Conservation (phyloP, 306 rosid species). For the Fagus crenata region DNA sequence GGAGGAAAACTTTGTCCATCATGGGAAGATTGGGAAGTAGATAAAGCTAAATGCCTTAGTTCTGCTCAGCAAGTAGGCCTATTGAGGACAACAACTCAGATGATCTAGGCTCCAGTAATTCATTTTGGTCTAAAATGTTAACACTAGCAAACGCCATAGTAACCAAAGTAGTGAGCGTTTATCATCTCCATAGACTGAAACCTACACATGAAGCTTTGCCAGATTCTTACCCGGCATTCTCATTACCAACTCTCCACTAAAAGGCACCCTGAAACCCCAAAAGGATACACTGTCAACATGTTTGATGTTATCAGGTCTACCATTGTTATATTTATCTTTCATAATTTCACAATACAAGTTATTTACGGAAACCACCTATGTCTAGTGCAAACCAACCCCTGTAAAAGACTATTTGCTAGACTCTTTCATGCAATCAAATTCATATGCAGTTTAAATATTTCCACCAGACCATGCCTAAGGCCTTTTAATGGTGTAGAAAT, state of each 20-base stretch:
- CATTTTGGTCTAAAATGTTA: constrained; percentile 5
- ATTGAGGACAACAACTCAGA: constrained; percentile 1
- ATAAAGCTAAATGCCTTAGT: constrained; percentile 1
- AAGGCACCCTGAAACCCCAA: constrained; percentile 6
- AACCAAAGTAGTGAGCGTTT: not conserved
- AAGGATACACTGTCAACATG: not conserved
- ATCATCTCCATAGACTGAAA: not conserved
- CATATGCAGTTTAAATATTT: not conserved
- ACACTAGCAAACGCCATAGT: not conserved
- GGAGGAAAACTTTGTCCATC: no score
- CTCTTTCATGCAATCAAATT: constrained; percentile 14
- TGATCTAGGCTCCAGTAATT: constrained; percentile 10
- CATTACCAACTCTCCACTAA: constrained; percentile 4
- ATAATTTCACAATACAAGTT: not conserved
- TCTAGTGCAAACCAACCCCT: constrained; percentile 17
- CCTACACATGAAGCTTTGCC: constrained; percentile 16
- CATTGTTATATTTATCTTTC: constrained; percentile 20
- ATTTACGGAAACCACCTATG: constrained; percentile 10
- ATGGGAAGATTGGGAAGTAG: not conserved
- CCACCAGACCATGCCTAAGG: constrained; percentile 9
- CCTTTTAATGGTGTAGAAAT: not conserved
- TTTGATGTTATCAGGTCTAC: not conserved
- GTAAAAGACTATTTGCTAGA: constrained; percentile 10
- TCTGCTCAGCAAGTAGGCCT: not conserved
- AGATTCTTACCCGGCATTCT: constrained; percentile 16